Conservation (phyloP, 163 green algal genomes). For the Chloromonas sp. region DNA sequence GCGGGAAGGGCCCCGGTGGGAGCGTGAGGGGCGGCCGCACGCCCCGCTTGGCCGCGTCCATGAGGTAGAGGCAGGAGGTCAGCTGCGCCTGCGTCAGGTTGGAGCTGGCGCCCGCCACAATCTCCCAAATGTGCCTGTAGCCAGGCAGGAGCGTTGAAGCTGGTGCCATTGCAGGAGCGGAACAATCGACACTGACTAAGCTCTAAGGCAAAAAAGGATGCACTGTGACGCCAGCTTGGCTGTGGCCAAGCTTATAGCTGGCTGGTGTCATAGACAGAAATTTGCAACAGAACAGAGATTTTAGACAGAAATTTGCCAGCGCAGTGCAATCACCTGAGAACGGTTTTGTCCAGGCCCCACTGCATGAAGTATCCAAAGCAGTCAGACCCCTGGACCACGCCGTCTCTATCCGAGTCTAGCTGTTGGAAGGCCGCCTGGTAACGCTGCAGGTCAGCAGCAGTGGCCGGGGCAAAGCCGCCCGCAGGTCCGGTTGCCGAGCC, state of each 20-base stretch:
- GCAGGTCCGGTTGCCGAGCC: background rate
- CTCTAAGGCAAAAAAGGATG: no score
- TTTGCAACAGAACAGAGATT: no score
- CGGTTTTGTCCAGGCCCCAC: slow-evolving; percentile 64
- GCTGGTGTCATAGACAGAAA: background rate
- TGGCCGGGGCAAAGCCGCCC: slow-evolving; percentile 17
- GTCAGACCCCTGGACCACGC: slow-evolving; percentile 68
- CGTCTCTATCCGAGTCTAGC: slow-evolving; percentile 70
- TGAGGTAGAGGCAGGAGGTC: slow-evolving; percentile 71
- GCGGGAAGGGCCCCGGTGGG: slow-evolving; percentile 62
- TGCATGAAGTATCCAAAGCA: slow-evolving; percentile 77
- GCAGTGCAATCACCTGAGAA: slow-evolving; percentile 29
- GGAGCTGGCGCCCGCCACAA: slow-evolving; percentile 60
- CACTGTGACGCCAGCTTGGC: no score
- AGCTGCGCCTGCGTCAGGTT: slow-evolving; percentile 67
- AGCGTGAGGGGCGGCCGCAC: slow-evolving; percentile 44
- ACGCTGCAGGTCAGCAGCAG: slow-evolving; percentile 28
- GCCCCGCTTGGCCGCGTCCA: slow-evolving; percentile 62
- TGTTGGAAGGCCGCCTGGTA: slow-evolving; percentile 65
- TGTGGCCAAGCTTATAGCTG: no score
- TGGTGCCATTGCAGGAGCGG: background rate
- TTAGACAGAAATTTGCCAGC: no score
- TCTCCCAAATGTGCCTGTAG: slow-evolving; percentile 16
- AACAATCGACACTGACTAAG: no score
- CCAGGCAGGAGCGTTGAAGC: background rate